A percentile compares a stretch with the other conserved stretches of the same genome.
These are phyloP conservation scores for Pisolithus thermaeus DNA, from an alignment of 1,284 basidiomycete species.

Conservation along the genomic window DNA sequence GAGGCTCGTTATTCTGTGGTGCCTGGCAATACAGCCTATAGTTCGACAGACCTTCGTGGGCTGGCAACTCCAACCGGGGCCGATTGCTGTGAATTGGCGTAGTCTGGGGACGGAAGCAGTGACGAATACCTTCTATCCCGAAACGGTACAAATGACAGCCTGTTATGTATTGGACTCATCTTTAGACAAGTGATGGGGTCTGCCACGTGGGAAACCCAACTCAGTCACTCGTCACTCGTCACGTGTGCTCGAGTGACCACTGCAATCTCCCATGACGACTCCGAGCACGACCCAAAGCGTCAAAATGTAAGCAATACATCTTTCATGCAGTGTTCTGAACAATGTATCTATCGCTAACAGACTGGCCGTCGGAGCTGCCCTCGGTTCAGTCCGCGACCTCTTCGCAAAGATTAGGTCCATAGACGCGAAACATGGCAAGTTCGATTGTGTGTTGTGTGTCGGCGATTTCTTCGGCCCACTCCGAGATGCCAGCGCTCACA, in stretches of 20 bases:
- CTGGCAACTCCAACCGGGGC: too few species aligned
- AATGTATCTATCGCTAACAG: constrained; percentile 34
- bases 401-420: constrained; percentile 82
- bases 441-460: constrained; percentile 80
- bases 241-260: background rate
- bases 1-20: too few species aligned
- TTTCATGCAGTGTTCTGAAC: background rate
- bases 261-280: constrained; percentile 18
- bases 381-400: constrained; percentile 70
- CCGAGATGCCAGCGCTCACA: constrained; percentile 35
- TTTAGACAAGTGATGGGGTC: background rate
- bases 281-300: constrained; percentile 17
- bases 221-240: background rate
- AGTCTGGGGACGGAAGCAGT: too few species aligned
- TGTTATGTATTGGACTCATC: too few species aligned
- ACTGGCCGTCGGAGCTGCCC: constrained; percentile 81
- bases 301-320: constrained; percentile 36
- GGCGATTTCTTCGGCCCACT: constrained; percentile 87
- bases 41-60: too few species aligned
- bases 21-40: too few species aligned
- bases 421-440: constrained; percentile 91
- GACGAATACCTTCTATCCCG: too few species aligned
- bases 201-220: background rate
- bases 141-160: too few species aligned
- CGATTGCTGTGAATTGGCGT: too few species aligned